A percentile compares a stretch with the other conserved stretches of the same genome.
Evolutionary conservation across 768 basidiomycete species (phyloP).

Genomic region (Russula ochroleuca): DNA sequence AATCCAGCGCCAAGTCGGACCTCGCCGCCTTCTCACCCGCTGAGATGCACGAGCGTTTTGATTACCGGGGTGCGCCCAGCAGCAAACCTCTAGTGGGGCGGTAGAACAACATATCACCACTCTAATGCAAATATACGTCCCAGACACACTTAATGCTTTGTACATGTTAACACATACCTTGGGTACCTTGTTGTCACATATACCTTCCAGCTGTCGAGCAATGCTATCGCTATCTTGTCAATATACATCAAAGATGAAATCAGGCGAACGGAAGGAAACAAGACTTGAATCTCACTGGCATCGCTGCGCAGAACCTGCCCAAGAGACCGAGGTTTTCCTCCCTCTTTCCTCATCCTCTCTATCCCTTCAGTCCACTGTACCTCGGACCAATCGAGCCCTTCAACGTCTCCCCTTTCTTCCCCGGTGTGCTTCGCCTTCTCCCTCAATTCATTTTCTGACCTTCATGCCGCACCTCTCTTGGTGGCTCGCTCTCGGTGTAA

Average conservation of each 20-base stretch:
- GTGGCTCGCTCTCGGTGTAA: no score
- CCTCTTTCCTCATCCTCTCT: no score
- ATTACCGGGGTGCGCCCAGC: slow-evolving; percentile 14
- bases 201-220: not conserved
- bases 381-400: no score
- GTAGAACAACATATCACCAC: not conserved
- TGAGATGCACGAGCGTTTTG: slow-evolving; percentile 23
- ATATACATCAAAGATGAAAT: not conserved
- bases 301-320: not conserved
- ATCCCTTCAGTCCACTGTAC: no score
- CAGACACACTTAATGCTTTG: not conserved
- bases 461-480: no score
- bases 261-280: not conserved
- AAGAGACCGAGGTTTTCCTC: no score
- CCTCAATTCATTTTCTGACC: no score
- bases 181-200: slow-evolving; percentile 15
- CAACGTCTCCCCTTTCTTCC: no score
- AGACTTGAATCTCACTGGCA: not conserved
- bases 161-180: not conserved
- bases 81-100: slow-evolving; percentile 12
- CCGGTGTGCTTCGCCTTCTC: no score
- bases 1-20: slow-evolving; percentile 7
- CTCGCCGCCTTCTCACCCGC: slow-evolving; percentile 7
- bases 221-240: slow-evolving; percentile 1
- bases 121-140: not conserved